phyloP scores from a whole-genome alignment of 1,284 basidiomycete species.

The Cutaneotrichosporon spelunceum region DNA sequence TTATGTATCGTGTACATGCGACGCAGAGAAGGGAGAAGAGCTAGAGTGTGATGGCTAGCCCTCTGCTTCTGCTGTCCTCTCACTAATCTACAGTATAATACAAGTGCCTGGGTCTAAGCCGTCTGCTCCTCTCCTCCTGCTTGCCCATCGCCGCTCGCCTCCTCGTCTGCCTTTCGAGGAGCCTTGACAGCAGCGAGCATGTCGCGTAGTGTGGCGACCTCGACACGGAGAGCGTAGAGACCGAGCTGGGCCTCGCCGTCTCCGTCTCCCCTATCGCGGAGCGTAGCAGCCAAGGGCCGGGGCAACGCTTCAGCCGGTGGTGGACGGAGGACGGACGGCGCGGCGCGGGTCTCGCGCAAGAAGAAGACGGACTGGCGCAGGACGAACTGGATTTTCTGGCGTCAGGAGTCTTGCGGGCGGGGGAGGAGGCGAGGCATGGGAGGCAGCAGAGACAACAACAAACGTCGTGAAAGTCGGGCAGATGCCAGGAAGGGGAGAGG shows the following conservation, averaged over 20 bases:
- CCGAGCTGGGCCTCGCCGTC: constrained; percentile 33
- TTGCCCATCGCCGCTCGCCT: background rate
- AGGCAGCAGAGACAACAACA: no score
- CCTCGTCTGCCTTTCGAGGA: constrained; percentile 1
- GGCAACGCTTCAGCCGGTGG: constrained; percentile 34
- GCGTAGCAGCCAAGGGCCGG: constrained; percentile 23
- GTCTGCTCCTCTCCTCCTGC: constrained; percentile 5
- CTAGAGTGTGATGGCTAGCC: background rate
- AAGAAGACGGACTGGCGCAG: constrained; percentile 47
- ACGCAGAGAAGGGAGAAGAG: background rate
- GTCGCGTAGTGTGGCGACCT: constrained; percentile 34
- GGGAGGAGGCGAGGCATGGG: background rate
- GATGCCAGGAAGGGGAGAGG: no score
- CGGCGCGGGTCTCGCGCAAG: constrained; percentile 38
- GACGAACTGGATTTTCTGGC: constrained; percentile 48
- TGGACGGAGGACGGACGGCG: constrained; percentile 34
- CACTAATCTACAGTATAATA: constrained; percentile 3
- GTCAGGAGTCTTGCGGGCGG: constrained; percentile 11
- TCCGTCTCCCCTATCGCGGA: constrained; percentile 6
- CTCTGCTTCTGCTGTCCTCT: background rate
- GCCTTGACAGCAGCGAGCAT: constrained; percentile 28
- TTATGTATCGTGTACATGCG: constrained; percentile 9
- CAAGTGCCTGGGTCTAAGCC: background rate
- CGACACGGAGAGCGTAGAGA: constrained; percentile 41
- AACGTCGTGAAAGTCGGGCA: no score